Evolutionary conservation across 1,139 yeast species (phyloP), one percentile per base, ranked within the genome.

Genomic region (Scheffersomyces insectosa): DNA sequence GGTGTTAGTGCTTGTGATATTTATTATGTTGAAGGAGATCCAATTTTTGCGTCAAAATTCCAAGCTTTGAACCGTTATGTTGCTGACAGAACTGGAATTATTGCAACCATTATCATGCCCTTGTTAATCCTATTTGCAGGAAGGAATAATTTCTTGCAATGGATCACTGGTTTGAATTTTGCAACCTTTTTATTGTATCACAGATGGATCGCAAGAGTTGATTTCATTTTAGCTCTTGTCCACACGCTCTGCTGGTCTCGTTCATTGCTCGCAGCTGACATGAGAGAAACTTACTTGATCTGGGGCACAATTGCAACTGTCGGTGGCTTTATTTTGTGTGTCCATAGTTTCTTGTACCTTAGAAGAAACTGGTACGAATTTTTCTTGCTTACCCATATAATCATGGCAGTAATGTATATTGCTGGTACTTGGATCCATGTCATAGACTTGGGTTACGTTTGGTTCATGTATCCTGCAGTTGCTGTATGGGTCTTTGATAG

Each of bases 221-320:
- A 55, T 39, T 58, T 60, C 46, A 41, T 50, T 27, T 60, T 59
- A 33, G 59, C 61, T 3, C 45, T 57, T 28, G 55, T 65, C 16
- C 74, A 68, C 45, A 68, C 73, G 15, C 63, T 67, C 38, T 70
- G 81, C 45, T 73, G 65, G 62, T 65, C 34, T 14, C 39, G 12
- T 36, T 32, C 23, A 12, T 35, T 20, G 15, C 38, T 28, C 35
- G 40, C 38, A 25, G 44, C 36, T 12, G 43, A 43, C 14, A 48
- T 60, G 54, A 46, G 40, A 16, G 56, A 55, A 5, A 46, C 46
- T 4, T 66, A 57, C 42, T 40, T 66, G 28, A 44, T 53, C 3
- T 65, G 65, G 63, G 74, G 71, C n/a, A 47, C 52, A 1, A 61
- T 63, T 8, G 61, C 68, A 4, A 59, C 70, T 31, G 52, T 59